Conservation (phyloP, 1,284 basidiomycete species). For the Leccinum laetum region DNA sequence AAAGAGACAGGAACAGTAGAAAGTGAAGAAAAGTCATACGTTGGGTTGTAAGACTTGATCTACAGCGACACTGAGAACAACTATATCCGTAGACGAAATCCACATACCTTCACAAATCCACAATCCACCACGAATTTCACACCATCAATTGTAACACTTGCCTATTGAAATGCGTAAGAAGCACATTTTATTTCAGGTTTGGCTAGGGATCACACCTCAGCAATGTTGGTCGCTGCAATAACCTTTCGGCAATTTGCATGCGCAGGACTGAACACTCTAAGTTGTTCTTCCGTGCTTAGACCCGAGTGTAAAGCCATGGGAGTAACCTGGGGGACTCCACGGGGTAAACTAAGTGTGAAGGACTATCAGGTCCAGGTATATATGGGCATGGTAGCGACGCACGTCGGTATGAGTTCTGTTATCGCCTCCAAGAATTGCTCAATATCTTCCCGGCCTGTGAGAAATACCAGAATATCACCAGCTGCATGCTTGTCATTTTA, state of each 20-base stretch:
- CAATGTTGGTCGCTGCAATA: constrained; percentile 94
- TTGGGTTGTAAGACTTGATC: constrained; percentile 85
- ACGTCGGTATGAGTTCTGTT: constrained; percentile 78
- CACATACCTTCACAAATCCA: constrained; percentile 87
- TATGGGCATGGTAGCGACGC: constrained; percentile 20
- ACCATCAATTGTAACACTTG: constrained; percentile 96
- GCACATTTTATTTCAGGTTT: not conserved
- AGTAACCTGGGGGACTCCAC: constrained; percentile 56
- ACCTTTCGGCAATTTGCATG: constrained; percentile 83
- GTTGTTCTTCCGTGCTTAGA: constrained; percentile 83
- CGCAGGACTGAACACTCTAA: constrained; percentile 79
- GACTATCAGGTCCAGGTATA: constrained; percentile 8
- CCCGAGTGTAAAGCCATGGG: constrained; percentile 89
- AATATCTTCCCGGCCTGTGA: constrained; percentile 98
- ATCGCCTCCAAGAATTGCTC: constrained; percentile 84
- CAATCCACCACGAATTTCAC: constrained; percentile 95
- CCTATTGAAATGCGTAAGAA: constrained; percentile 40
- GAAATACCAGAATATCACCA: constrained; percentile 92
- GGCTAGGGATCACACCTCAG: constrained; percentile 61
- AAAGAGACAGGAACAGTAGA: constrained; percentile 78
- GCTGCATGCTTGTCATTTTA: constrained; percentile 52
- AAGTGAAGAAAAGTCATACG: constrained; percentile 81
- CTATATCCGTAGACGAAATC: not conserved
- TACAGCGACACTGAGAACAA: constrained; percentile 30
- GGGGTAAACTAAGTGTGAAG: constrained; percentile 56